Base-by-base conservation (phyloP, 2,329 filamentous ascomycete genomes). In the Sclerotinia minor region DNA sequence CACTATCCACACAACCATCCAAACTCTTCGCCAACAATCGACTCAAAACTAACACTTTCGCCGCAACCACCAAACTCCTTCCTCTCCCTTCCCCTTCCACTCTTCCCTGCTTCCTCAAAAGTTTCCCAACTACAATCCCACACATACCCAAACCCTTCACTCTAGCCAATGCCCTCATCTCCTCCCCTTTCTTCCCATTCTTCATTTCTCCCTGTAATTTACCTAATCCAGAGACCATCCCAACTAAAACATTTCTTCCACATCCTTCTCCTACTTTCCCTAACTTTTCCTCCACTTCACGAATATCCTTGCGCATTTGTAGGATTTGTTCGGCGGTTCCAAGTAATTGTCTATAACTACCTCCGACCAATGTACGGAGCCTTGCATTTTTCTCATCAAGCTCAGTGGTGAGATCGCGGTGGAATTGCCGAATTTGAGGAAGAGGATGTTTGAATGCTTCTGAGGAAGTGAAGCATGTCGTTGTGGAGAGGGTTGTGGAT, bases 251-350 rank as follows among this genome's bases (percentile, higher is more conserved):
- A 64, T 84, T 81, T 49, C 92, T 85, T 64, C 94, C 93, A 79
- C 94, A 97, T 67, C 87, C 86, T 53, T 86, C 85, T 57, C 92
- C 92, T 80, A 97, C 89, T 69, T 83, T 83, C 21, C 85, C 85
- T 64, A 98, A 83, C 49, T 88, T 85, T 6, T 83, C 81, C 78
- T 97, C 92, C 21, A 92, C 89, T 17, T 83, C 81, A 69, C 89
- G 85, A 80, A 95, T 94, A 76, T 94, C 88, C 50, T 79, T 80
- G 72, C 92, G 90, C 92, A 98, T 97, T 69, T 89, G 85, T 66
- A 97, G 90, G 72, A 98, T 98, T n/a, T 89, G 89, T 79, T 97
- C 94, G 66, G 94, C 94, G 0, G 94, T 97, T 64, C 92, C 92
- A 35, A 98, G 87, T 11, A 98, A 87, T 74, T 95, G 92, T 73